phyloP scores from a whole-genome alignment of 2,329 filamentous ascomycete genomes.

The Sporothrix protearum region DNA sequence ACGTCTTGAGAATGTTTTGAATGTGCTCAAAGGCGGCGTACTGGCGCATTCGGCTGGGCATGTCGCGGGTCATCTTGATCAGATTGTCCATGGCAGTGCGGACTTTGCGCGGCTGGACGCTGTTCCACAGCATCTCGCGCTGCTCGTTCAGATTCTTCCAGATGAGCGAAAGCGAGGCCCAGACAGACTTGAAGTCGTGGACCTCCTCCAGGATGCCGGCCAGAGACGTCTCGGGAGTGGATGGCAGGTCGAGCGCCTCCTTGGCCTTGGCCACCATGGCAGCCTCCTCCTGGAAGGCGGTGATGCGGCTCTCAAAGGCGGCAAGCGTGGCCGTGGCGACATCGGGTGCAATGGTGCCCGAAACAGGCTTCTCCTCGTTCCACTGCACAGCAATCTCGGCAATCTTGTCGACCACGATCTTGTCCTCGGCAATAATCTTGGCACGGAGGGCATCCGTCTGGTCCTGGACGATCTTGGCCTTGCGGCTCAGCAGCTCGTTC shows the following conservation, averaged over 20 bases:
- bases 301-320: constrained; percentile 80
- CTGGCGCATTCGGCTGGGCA: constrained; percentile 98
- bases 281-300: constrained; percentile 78
- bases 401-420: constrained; percentile 84
- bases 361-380: constrained; percentile 96
- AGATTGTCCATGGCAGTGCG: constrained; percentile 83
- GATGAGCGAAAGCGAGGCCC: constrained; percentile 90
- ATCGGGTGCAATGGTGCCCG: constrained; percentile 86
- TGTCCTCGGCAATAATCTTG: constrained; percentile 92
- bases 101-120: constrained; percentile 90
- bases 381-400: constrained; percentile 78
- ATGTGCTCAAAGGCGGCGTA: constrained; percentile 99
- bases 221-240: constrained; percentile 75
- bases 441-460: constrained; percentile 92
- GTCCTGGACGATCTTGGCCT: constrained; percentile 92
- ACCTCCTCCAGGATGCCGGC: constrained; percentile 89
- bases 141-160: constrained; percentile 96
- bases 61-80: constrained; percentile 97
- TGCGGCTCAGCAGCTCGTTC: constrained; percentile 85
- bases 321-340: constrained; percentile 78
- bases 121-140: constrained; percentile 88
- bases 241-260: constrained; percentile 87
- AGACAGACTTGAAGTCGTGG: constrained; percentile 97
- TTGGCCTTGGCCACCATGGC: constrained; percentile 96
- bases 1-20: constrained; percentile 80